phyloP scores from a whole-genome alignment of 2,329 filamentous ascomycete genomes.

The Colletotrichum musicola region DNA sequence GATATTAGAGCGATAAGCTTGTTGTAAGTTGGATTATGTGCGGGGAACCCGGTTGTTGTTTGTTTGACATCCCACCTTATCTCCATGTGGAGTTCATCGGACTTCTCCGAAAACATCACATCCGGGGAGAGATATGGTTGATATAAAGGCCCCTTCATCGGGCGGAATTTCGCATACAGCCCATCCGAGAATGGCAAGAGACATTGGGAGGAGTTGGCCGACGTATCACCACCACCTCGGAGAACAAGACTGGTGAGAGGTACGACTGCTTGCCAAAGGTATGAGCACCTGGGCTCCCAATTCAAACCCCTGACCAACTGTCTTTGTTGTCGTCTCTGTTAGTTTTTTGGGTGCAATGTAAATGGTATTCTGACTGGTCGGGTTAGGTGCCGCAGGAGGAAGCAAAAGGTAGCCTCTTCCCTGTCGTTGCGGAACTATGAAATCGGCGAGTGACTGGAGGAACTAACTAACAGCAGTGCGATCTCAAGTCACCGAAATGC shows the following conservation, averaged over 20 bases:
- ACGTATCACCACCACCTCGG: background rate
- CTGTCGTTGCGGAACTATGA: background rate
- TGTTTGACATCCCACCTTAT: background rate
- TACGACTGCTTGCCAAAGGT: slow-evolving; percentile 1
- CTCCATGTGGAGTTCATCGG: background rate
- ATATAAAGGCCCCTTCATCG: background rate
- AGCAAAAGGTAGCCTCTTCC: slow-evolving; percentile 10
- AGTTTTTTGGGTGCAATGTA: too few species aligned
- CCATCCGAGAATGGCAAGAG: background rate
- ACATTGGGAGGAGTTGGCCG: background rate
- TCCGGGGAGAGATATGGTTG: background rate
- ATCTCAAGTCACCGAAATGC: slow-evolving; percentile 40
- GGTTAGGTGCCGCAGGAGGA: slow-evolving; percentile 3
- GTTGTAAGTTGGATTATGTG: background rate
- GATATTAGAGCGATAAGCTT: background rate
- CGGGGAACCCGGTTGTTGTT: background rate
- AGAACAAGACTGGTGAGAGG: background rate
- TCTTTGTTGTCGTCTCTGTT: too few species aligned
- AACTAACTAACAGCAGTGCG: slow-evolving; percentile 28
- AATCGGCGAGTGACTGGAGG: background rate
- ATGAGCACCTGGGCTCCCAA: background rate
- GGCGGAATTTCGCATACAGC: background rate
- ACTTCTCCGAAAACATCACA: background rate
- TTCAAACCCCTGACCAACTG: background rate
- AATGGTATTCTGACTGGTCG: background rate